Percentiles rank a stretch among this genome's conserved stretches.
These are phyloP conservation scores for Fraxinus anomala DNA, from an alignment of 257 asterid genomes.

Conservation along the genomic window DNA sequence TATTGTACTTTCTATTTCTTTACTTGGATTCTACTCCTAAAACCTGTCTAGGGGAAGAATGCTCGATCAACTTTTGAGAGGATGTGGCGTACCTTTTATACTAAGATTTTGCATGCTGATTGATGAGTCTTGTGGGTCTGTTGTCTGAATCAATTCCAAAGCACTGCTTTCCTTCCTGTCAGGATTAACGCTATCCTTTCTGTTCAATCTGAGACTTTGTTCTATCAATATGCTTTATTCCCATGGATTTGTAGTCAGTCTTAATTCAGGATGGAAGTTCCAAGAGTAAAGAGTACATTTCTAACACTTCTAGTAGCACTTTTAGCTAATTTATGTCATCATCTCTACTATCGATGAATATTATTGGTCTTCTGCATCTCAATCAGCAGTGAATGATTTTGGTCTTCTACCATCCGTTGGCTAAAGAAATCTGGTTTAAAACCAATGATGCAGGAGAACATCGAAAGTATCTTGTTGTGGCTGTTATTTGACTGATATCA, in stretches of 20 bases:
- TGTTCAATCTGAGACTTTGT: background rate
- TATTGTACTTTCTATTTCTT: slow-evolving; percentile 17
- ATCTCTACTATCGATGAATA: background rate
- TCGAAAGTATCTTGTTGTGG: background rate
- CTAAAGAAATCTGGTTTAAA: background rate
- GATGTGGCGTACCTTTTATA: background rate
- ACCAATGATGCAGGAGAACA: background rate
- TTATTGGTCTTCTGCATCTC: background rate
- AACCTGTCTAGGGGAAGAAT: background rate
- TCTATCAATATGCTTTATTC: background rate
- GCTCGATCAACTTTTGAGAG: background rate
- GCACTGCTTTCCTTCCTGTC: too few relatives aligned
- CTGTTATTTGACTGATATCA: background rate
- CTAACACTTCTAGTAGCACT: background rate
- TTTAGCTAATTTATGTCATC: background rate
- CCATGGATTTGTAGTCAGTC: background rate
- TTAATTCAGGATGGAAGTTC: background rate
- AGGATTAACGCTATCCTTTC: background rate
- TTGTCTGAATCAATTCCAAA: background rate
- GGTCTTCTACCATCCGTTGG: background rate
- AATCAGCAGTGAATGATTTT: background rate
- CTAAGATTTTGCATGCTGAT: background rate
- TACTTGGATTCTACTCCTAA: background rate
- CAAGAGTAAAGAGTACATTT: background rate
- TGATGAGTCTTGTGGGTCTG: background rate